Base-by-base conservation (phyloP, 2,329 filamentous ascomycete genomes). In the Aspergillus calidoustus region DNA sequence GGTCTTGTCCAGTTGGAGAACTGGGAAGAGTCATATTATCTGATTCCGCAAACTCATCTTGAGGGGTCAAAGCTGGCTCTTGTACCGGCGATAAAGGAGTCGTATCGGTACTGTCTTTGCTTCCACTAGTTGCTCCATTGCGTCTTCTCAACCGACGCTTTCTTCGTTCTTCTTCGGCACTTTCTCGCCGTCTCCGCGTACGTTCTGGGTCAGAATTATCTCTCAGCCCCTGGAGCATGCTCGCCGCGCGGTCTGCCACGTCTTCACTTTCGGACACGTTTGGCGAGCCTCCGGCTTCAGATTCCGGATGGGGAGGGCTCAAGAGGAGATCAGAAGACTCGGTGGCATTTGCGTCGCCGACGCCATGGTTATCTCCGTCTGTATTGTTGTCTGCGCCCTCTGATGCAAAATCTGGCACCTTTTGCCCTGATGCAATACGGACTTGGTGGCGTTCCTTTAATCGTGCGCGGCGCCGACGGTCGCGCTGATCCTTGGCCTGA, bases 371-470 rank as follows among this genome's bases (percentile, higher is more conserved):
- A 48, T 83, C 80, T 50, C 79, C 74, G 54, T 79, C 67, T 74
- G 71, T 76, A 57, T 86, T 86, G 30, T 82, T 78, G 59, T 88
- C 87, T 55, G 86, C 83, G 15, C 84, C 85, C 70, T 90, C 89
- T 69, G 84, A 82, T 34, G 70, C 52, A 3, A 84, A 67, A 54
- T 96, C 92, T 2, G 91, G 91, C n/a, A 96, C 90, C 72, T 94
- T 86, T 71, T 97, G 92, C 8, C 93, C 94, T 19, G 90, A 94
- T 17, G 94, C 92, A 56, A 97, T 87, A 64, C 94, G 91, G 34
- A 95, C 91, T 78, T 96, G 91, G 73, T 97, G 92, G 30, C 89
- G 86, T 73, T 97, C 93, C 85, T 96, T 96, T 69, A 98, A 85
- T 58, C 94, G 86, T 44, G 93, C 93, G 67, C 94, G 87, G 61